phyloP scores from a whole-genome alignment of 345 rosid genomes.

The Gossypium herbaceum region DNA sequence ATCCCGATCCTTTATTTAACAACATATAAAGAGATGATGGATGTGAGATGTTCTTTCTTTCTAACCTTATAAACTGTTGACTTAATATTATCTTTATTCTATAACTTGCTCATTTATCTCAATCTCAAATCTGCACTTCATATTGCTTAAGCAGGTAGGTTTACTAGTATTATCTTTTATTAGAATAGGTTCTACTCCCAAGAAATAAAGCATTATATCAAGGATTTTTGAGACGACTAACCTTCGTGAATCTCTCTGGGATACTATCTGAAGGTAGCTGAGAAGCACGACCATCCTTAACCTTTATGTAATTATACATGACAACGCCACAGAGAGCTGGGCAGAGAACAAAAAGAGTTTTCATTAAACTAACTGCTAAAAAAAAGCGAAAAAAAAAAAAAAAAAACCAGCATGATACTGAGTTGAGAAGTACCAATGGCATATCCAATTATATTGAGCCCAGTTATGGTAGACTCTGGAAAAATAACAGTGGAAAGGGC shows the following conservation, averaged over 20 bases:
- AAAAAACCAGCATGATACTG: neutral
- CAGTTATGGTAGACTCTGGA: constrained; percentile 89
- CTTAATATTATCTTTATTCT: neutral
- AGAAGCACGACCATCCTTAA: constrained; percentile 46
- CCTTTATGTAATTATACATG: constrained; percentile 59
- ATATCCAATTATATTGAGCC: constrained; percentile 86
- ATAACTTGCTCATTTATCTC: neutral
- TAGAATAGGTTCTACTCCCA: neutral
- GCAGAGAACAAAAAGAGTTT: neutral
- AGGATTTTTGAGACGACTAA: constrained; percentile 25
- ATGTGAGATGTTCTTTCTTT: constrained; percentile 1
- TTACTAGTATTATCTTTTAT: neutral
- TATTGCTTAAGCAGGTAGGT: neutral
- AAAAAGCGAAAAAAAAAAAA: neutral
- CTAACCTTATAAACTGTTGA: neutral
- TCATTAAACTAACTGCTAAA: neutral
- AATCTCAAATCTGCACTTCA: neutral
- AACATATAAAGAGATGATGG: neutral
- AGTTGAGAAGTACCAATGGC: constrained; percentile 60
- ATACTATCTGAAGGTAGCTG: constrained; percentile 56
- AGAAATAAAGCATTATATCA: neutral
- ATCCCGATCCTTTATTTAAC: constrained; percentile 69
- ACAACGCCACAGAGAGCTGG: constrained; percentile 93
- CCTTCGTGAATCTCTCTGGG: constrained; percentile 83
- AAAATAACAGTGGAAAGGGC: constrained; percentile 91